Evolutionary conservation across 768 basidiomycete species (phyloP).

Genomic region (Rubroboletus satanas): DNA sequence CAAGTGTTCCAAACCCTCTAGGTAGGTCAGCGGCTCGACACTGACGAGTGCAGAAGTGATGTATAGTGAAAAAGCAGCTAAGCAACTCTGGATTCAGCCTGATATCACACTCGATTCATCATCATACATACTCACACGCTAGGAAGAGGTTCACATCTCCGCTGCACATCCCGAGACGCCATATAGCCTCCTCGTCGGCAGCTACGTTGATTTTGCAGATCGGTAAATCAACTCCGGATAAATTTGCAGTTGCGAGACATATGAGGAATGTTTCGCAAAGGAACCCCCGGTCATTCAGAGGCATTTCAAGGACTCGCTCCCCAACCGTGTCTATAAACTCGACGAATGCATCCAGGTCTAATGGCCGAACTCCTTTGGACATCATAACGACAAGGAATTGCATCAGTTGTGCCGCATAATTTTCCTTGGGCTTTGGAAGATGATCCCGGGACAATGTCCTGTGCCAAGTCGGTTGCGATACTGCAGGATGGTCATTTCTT

Average conservation of each 20-base stretch:
- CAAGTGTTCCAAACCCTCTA: conserved; percentile 46
- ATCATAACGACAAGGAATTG: conserved; percentile 25
- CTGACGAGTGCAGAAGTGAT: conserved; percentile 28
- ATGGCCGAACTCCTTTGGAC: conserved; percentile 14
- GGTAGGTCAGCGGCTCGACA: conserved; percentile 37
- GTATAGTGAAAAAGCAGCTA: conserved; percentile 49
- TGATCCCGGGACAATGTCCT: conserved; percentile 15
- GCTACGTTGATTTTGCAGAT: not conserved
- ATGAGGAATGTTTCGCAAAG: conserved; percentile 37
- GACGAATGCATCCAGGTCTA: not conserved
- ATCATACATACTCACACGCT: conserved; percentile 36
- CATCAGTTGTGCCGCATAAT: conserved; percentile 17
- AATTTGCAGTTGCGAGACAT: conserved; percentile 29
- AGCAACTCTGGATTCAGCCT: not conserved
- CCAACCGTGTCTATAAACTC: conserved; percentile 15
- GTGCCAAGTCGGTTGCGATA: not conserved
- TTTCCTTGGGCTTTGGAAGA: conserved; percentile 3
- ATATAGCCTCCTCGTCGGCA: conserved; percentile 36
- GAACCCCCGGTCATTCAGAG: conserved; percentile 2
- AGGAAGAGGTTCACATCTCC: conserved; percentile 34
- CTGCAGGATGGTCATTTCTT: not conserved
- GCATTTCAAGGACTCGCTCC: conserved; percentile 13
- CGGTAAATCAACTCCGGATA: conserved; percentile 10
- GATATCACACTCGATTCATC: not conserved
- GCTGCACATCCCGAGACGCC: conserved; percentile 32